Evolutionary conservation across 257 asterid genomes (phyloP).

Genomic region (Solanum medicagineum): DNA sequence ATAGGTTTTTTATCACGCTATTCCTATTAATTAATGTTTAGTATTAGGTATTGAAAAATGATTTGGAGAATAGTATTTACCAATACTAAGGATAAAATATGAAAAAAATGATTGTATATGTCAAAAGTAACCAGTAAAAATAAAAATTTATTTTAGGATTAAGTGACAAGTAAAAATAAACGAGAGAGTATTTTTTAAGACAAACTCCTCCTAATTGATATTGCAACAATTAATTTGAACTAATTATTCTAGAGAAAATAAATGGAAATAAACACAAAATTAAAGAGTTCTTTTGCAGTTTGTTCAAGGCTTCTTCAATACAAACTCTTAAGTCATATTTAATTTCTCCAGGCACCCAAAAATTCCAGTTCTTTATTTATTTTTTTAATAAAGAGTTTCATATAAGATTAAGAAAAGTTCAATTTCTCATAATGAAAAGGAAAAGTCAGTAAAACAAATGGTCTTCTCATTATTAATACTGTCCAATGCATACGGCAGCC

Average conservation of each 20-base stretch:
- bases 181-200: too few relatives aligned
- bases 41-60: too few relatives aligned
- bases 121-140: too few relatives aligned
- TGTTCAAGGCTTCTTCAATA: neutral
- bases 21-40: too few relatives aligned
- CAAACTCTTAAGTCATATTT: neutral
- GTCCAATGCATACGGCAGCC: neutral
- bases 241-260: neutral
- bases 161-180: too few relatives aligned
- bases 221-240: neutral
- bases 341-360: neutral
- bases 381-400: neutral
- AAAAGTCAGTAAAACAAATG: neutral
- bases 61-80: too few relatives aligned
- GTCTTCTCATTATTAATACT: neutral
- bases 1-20: too few relatives aligned
- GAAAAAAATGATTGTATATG: too few relatives aligned
- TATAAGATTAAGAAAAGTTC: neutral
- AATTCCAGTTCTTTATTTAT: neutral
- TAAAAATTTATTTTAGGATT: too few relatives aligned
- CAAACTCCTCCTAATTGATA: too few relatives aligned
- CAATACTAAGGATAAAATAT: too few relatives aligned
- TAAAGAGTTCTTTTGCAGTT: neutral
- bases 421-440: neutral
- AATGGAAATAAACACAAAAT: neutral